phyloP scores from a whole-genome alignment of 2,329 filamentous ascomycete genomes.

The Penicillium oxalicum region DNA sequence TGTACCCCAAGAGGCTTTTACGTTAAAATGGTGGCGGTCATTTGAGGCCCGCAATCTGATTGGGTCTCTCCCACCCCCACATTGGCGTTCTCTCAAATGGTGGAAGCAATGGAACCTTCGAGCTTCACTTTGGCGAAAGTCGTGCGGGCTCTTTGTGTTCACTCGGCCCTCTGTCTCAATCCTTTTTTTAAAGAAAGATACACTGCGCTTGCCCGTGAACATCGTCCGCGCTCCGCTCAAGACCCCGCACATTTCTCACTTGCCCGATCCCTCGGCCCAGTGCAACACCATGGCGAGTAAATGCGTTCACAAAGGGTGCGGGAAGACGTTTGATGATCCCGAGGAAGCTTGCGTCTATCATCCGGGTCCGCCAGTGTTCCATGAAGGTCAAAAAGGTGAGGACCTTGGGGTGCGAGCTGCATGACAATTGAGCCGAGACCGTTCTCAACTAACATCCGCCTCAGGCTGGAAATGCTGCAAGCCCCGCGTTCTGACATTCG shows the following conservation, averaged over 20 bases:
- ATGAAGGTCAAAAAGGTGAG: conserved; percentile 95
- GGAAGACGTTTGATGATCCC: conserved; percentile 75
- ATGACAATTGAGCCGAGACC: neutral
- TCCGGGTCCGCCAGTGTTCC: conserved; percentile 87
- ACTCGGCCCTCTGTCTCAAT: no score
- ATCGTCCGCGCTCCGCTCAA: neutral
- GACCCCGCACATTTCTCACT: neutral
- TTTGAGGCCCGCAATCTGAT: neutral
- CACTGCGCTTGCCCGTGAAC: neutral
- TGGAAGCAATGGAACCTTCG: conserved; percentile 34
- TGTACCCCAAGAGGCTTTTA: neutral
- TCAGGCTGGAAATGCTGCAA: conserved; percentile 99
- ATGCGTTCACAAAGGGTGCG: conserved; percentile 95
- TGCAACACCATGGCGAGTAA: conserved; percentile 47
- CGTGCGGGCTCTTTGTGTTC: conserved; percentile 16
- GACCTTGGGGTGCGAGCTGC: conserved; percentile 20
- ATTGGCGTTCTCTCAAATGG: conserved; percentile 3
- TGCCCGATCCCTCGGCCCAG: neutral
- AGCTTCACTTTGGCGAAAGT: conserved; percentile 32
- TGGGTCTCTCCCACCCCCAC: neutral
- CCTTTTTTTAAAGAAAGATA: neutral
- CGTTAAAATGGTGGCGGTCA: neutral
- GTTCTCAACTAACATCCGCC: neutral
- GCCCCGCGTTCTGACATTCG: conserved; percentile 89
- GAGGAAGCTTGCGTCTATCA: conserved; percentile 87